These are phyloP conservation scores for Fusarium burgessii DNA, from an alignment of 2,329 filamentous ascomycete genomes.

Conservation along the genomic window DNA sequence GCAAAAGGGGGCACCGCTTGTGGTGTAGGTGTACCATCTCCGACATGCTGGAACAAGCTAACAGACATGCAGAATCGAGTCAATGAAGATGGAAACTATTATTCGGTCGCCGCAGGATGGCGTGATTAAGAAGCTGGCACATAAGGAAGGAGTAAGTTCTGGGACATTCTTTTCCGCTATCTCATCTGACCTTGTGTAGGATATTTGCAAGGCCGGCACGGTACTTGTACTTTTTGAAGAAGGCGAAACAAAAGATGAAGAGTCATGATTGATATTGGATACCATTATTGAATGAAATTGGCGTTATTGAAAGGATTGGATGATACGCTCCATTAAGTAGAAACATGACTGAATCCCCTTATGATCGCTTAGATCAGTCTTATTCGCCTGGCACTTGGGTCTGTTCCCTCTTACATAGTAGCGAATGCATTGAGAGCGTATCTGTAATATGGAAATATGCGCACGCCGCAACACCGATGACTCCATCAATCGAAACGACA, in stretches of 20 bases:
- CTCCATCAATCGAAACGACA: slow-evolving; percentile 5
- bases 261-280: slow-evolving; percentile 33
- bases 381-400: not conserved
- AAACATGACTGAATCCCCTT: slow-evolving; percentile 13
- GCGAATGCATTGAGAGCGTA: not conserved
- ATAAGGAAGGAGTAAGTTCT: slow-evolving; percentile 76
- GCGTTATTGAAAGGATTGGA: slow-evolving; percentile 32
- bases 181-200: slow-evolving; percentile 58
- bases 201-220: slow-evolving; percentile 83
- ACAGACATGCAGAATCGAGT: slow-evolving; percentile 71
- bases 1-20: slow-evolving; percentile 85
- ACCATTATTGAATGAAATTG: slow-evolving; percentile 19
- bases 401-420: not conserved
- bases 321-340: slow-evolving; percentile 18
- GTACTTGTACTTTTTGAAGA: slow-evolving; percentile 80
- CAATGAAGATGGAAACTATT: slow-evolving; percentile 92
- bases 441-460: slow-evolving; percentile 7
- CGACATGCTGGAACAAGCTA: slow-evolving; percentile 44
- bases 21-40: slow-evolving; percentile 70
- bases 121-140: slow-evolving; percentile 77
- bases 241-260: slow-evolving; percentile 48
- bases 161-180: not conserved
- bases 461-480: slow-evolving; percentile 21
- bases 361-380: not conserved
- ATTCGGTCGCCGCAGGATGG: slow-evolving; percentile 82